phyloP scores from a whole-genome alignment of 2,329 filamentous ascomycete species.

The Samsoniella hepiali region DNA sequence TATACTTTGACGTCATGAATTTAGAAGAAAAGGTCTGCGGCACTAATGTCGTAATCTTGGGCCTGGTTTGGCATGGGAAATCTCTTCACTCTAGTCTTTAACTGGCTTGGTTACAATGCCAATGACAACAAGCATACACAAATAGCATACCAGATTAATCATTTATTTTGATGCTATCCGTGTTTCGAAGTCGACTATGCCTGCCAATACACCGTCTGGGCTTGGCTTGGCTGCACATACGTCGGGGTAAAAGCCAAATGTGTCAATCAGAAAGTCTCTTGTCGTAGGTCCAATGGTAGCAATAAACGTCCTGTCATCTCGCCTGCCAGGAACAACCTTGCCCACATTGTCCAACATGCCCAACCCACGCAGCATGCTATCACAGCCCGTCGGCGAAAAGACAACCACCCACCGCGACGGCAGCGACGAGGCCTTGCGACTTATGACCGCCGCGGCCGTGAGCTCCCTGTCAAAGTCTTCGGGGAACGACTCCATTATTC shows the following conservation, averaged over 20 bases:
- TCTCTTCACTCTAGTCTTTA: conserved; percentile 8
- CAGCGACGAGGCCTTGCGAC: conserved; percentile 32
- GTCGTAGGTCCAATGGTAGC: conserved; percentile 95
- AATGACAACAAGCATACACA: not conserved
- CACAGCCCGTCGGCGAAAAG: conserved; percentile 65
- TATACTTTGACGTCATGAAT: not conserved
- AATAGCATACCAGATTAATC: not conserved
- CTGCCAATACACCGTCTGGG: conserved; percentile 72
- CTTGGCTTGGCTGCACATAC: conserved; percentile 81
- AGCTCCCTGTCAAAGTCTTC: conserved; percentile 58
- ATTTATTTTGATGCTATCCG: not conserved
- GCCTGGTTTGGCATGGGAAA: not conserved
- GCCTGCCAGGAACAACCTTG: conserved; percentile 31
- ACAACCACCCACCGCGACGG: conserved; percentile 69
- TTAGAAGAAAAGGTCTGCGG: not conserved
- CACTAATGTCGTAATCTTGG: not conserved
- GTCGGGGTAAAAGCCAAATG: conserved; percentile 67
- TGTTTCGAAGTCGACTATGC: conserved; percentile 48
- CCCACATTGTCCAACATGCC: conserved; percentile 49
- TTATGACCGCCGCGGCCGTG: conserved; percentile 15
- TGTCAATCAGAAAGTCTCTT: conserved; percentile 63
- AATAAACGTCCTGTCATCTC: conserved; percentile 55
- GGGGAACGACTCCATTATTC: conserved; percentile 75
- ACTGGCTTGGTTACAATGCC: not conserved
- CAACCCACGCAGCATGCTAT: conserved; percentile 55